phyloP scores from a whole-genome alignment of 2,329 filamentous ascomycete species.

The Nakataea oryzae region DNA sequence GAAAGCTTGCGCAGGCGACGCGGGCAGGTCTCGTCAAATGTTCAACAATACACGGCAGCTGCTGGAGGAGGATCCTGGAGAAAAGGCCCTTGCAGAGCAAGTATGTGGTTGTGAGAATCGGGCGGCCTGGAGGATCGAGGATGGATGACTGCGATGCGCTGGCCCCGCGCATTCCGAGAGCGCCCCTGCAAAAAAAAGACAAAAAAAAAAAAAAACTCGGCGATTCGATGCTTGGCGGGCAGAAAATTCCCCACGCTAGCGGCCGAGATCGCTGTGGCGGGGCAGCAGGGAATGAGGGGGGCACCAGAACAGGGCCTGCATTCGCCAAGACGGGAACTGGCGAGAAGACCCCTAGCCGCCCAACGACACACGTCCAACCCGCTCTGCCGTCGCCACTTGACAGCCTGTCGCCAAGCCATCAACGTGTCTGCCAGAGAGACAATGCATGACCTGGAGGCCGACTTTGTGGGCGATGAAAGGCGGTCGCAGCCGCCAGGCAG shows the following conservation, averaged over 20 bases:
- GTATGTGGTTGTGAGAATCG: neutral
- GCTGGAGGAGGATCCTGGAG: neutral
- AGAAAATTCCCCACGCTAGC: neutral
- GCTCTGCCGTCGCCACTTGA: too few relatives aligned
- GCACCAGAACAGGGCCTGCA: neutral
- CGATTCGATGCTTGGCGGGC: too few relatives aligned
- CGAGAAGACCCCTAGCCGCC: neutral
- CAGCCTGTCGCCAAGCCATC: too few relatives aligned
- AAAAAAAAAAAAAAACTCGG: too few relatives aligned
- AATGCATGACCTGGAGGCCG: too few relatives aligned
- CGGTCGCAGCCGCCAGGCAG: too few relatives aligned
- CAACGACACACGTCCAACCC: neutral
- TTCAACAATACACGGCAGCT: neutral
- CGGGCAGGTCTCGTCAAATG: neutral
- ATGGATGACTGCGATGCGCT: neutral
- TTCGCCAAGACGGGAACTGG: neutral
- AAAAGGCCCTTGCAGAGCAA: neutral
- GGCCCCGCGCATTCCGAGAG: neutral
- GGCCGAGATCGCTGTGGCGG: conserved; percentile 3
- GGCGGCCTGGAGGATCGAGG: too few relatives aligned
- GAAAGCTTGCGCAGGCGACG: neutral
- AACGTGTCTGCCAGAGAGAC: too few relatives aligned
- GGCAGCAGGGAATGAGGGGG: neutral
- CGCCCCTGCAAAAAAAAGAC: neutral
- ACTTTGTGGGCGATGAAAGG: too few relatives aligned